These are phyloP conservation scores for Erigeron canadensis DNA, from an alignment of 129 eudicot species.

Conservation along the genomic window DNA sequence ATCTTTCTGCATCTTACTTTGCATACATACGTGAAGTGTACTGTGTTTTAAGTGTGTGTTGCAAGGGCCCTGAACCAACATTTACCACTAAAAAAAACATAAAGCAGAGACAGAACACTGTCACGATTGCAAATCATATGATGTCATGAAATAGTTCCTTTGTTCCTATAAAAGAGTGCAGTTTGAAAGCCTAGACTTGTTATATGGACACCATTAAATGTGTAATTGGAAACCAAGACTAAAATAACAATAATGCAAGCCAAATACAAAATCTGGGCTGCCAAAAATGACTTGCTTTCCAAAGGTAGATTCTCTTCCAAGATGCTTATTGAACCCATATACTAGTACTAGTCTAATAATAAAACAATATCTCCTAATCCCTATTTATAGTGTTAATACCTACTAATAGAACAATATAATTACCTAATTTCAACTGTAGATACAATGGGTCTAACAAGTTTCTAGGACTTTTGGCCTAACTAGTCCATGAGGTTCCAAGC, in stretches of 20 bases:
- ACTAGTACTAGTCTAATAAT: neutral
- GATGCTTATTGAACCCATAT: neutral
- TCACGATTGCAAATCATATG: slow-evolving; percentile 11
- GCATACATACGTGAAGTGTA: no score
- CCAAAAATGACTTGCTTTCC: neutral
- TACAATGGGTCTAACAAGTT: neutral
- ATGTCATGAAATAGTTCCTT: neutral
- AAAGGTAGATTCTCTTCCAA: neutral
- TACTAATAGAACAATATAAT: neutral
- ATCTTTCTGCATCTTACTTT: no score
- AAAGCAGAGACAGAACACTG: slow-evolving; percentile 2
- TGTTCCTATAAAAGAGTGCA: slow-evolving; percentile 4
- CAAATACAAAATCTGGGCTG: neutral
- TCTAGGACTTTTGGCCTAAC: neutral
- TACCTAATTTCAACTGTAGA: neutral
- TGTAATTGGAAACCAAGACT: no score
- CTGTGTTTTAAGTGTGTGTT: no score
- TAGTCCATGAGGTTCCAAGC: neutral
- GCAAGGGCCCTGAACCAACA: no score
- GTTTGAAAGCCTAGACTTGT: no score
- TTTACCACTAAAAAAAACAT: neutral
- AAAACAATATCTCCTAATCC: neutral
- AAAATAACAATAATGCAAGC: neutral
- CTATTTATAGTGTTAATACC: neutral
- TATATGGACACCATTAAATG: no score